A percentile compares a stretch with the other conserved stretches of the same genome.
These are phyloP conservation scores for Picea glauca DNA, from an alignment of 75 land plant genomes.

Conservation along the genomic window DNA sequence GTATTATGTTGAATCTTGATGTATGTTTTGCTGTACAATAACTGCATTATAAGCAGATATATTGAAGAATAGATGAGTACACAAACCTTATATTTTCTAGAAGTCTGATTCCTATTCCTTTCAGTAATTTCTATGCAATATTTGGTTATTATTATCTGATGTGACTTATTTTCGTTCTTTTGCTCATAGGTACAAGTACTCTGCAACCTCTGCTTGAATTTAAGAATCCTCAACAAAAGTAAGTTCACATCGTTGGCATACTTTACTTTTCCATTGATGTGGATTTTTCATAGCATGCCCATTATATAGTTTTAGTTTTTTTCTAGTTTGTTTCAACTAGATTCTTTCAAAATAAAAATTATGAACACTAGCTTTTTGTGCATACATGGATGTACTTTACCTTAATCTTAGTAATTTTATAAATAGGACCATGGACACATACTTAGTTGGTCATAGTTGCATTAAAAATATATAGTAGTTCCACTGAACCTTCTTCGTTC, in stretches of 20 bases:
- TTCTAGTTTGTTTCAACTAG: background rate
- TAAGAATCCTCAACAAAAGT: slow-evolving; percentile 72
- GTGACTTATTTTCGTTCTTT: background rate
- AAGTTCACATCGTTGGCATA: slow-evolving; percentile 15
- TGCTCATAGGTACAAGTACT: slow-evolving; percentile 13
- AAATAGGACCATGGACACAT: no score
- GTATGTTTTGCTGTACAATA: no score
- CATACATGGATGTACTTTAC: background rate
- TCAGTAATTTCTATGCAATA: background rate
- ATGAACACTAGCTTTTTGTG: background rate
- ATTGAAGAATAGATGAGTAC: background rate
- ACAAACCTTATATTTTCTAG: background rate
- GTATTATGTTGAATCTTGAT: no score
- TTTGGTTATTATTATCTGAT: background rate
- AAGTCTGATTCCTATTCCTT: background rate
- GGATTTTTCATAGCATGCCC: background rate
- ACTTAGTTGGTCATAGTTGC: no score
- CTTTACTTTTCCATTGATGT: background rate
- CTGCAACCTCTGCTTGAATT: slow-evolving; percentile 55
- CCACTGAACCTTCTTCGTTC: no score
- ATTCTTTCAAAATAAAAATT: background rate
- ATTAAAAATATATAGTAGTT: no score
- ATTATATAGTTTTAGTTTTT: background rate
- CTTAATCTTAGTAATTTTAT: background rate
- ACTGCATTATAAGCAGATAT: no score